These are phyloP conservation scores for Paraphaeosphaeria sporulosa DNA, from an alignment of 2,329 filamentous ascomycete genomes.

Conservation along the genomic window DNA sequence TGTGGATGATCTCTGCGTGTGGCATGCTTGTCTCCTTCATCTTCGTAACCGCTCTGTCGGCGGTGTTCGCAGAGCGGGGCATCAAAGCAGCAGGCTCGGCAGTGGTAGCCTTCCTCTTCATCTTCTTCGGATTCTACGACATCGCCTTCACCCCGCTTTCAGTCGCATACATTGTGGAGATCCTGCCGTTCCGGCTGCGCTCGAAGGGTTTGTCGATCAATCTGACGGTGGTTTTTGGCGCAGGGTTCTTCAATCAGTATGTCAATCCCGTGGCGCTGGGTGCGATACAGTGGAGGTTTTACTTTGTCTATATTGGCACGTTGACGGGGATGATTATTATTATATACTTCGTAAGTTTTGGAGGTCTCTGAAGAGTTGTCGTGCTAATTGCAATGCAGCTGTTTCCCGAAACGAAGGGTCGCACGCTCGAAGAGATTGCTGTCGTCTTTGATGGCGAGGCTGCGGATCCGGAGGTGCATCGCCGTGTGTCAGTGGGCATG, in stretches of 20 bases:
- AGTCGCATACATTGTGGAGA: constrained; percentile 41
- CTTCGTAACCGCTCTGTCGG: too few species aligned
- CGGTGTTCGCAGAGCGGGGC: too few species aligned
- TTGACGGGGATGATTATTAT: background rate
- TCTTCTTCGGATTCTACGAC: too few species aligned
- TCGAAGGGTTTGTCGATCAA: constrained; percentile 11
- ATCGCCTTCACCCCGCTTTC: constrained; percentile 39
- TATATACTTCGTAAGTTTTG: constrained; percentile 1
- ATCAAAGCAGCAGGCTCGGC: too few species aligned
- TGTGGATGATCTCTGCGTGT: too few species aligned
- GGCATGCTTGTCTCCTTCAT: too few species aligned
- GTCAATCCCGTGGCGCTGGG: constrained; percentile 66
- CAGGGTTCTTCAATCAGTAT: constrained; percentile 35
- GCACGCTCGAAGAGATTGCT: constrained; percentile 22
- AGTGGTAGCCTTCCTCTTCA: too few species aligned
- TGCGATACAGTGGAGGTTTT: constrained; percentile 60
- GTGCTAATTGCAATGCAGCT: background rate
- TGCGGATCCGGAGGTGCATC: background rate
- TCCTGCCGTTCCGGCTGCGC: constrained; percentile 41
- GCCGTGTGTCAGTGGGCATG: background rate
- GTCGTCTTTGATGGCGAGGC: constrained; percentile 16
- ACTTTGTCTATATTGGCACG: constrained; percentile 48
- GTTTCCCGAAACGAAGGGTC: constrained; percentile 23
- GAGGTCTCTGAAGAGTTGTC: too few species aligned
- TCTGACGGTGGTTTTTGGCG: constrained; percentile 4